Conservation (phyloP, 2,329 filamentous ascomycete species). For the Exophiala sp. region DNA sequence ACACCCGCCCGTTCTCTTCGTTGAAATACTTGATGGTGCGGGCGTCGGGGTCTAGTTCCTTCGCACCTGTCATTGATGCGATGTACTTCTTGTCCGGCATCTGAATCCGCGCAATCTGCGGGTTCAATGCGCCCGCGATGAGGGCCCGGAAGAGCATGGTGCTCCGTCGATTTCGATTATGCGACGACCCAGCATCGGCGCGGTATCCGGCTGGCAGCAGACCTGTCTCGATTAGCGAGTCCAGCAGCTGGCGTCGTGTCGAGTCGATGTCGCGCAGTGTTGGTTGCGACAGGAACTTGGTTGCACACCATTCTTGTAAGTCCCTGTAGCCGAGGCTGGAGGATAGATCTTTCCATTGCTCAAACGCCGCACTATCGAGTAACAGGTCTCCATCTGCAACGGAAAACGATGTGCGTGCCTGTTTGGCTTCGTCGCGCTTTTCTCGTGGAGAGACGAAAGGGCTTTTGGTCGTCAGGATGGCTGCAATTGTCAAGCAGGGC, state of each 20-base stretch:
- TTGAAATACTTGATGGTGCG: conserved; percentile 89
- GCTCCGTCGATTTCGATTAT: conserved; percentile 25
- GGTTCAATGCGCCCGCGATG: conserved; percentile 67
- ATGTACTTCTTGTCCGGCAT: conserved; percentile 96
- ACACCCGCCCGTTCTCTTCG: conserved; percentile 77
- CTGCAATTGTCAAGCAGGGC: conserved; percentile 78
- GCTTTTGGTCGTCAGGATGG: conserved; percentile 74
- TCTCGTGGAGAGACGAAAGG: conserved; percentile 82
- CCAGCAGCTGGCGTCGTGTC: conserved; percentile 77
- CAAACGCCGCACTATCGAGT: conserved; percentile 77
- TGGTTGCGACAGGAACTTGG: conserved; percentile 76
- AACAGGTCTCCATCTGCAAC: conserved; percentile 78
- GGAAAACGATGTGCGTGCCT: conserved; percentile 68
- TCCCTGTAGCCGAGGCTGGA: conserved; percentile 55
- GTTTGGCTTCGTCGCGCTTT: conserved; percentile 73
- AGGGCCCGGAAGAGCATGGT: conserved; percentile 59
- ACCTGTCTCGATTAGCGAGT: conserved; percentile 77
- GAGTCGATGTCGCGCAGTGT: conserved; percentile 83
- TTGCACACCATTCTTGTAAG: conserved; percentile 70
- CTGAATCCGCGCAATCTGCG: conserved; percentile 85
- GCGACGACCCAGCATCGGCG: conserved; percentile 45
- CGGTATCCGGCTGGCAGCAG: conserved; percentile 58
- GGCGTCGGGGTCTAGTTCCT: conserved; percentile 89
- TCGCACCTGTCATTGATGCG: conserved; percentile 75
- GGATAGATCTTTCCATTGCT: conserved; percentile 68